Base-by-base conservation (phyloP, 208 protist genomes). In the Leptomonas seymouri region DNA sequence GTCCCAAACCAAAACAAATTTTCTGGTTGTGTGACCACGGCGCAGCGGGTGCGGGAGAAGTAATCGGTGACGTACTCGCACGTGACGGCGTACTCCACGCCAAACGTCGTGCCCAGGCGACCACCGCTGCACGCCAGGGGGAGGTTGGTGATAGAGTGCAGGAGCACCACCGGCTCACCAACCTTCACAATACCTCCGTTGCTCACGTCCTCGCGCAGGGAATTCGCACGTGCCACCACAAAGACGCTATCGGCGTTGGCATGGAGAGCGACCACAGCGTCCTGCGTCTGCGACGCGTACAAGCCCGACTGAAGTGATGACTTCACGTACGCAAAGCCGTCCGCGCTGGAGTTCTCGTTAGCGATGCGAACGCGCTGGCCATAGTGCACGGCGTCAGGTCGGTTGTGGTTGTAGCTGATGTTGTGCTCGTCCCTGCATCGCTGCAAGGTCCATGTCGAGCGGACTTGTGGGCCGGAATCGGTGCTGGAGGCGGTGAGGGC, bases 281-380 rank as follows among this genome's bases (percentile, higher is more conserved):
- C 31, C 70, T 93, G 87, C 45, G 61, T 36, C 78, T 85, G 59
- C n/a, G 77, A 81, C 11, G 84, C 74, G 51, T 50, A 58, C 56
- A 78, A 78, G 23, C 82, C 81, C 31, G 81, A 71, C 39, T 51
- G 21, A 30, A 92, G 81, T 31, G 74, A 76, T 23, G 92, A 84
- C 41, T 86, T 81, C 34, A 97, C 49, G 71, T 91, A 93, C 45
- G 81, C 80, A 60, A 94, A 91, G 41, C 89, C 89, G 8, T 81
- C 60, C 0, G 71, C 44, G 59, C 73, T 76, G 14, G 77, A 81
- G 55, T 84, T 78, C 64, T 91, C 84, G 66, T 95, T 97, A 20
- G 61, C 81, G 39, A 97, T 59, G 45, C 85, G 83, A 23, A 97
- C 76, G 25, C 78, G 86, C 74, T 97, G 93, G 9, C 93, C 93